These are phyloP conservation scores for Nitzschia palea DNA, from an alignment of 108 stramenopile genomes.

Conservation along the genomic window DNA sequence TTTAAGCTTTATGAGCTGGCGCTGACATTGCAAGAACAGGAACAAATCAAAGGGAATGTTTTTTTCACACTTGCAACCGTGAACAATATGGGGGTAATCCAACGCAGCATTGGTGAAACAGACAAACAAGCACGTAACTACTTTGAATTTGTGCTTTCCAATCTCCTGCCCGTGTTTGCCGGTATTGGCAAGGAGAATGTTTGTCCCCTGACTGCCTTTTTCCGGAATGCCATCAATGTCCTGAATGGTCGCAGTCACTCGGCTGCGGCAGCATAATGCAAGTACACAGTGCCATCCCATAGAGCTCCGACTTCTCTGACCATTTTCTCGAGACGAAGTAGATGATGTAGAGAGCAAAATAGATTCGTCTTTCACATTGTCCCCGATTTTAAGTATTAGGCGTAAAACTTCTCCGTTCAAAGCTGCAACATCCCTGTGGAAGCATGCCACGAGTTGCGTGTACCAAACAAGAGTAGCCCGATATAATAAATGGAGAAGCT, in stretches of 20 bases:
- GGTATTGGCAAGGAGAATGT: neutral
- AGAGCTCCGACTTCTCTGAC: too few relatives aligned
- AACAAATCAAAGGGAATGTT: neutral
- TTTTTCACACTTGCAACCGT: neutral
- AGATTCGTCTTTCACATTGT: too few relatives aligned
- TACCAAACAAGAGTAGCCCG: neutral
- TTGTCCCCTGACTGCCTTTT: neutral
- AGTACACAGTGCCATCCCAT: too few relatives aligned
- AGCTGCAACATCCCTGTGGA: neutral
- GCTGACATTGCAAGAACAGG: neutral
- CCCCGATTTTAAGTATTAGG: too few relatives aligned
- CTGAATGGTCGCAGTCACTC: neutral
- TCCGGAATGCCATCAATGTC: neutral
- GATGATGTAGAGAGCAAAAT: too few relatives aligned
- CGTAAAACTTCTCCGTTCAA: neutral
- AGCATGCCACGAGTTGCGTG: neutral
- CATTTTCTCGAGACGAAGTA: too few relatives aligned
- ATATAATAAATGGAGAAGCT: too few relatives aligned
- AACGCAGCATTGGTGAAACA: neutral
- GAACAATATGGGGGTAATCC: neutral
- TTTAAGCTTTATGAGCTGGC: neutral
- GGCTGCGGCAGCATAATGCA: neutral
- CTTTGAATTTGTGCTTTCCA: slow-evolving; percentile 5
- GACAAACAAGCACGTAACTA: neutral
- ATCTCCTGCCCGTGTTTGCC: neutral